Conservation (phyloP, 106 monocot species). For the Allium cepa region DNA sequence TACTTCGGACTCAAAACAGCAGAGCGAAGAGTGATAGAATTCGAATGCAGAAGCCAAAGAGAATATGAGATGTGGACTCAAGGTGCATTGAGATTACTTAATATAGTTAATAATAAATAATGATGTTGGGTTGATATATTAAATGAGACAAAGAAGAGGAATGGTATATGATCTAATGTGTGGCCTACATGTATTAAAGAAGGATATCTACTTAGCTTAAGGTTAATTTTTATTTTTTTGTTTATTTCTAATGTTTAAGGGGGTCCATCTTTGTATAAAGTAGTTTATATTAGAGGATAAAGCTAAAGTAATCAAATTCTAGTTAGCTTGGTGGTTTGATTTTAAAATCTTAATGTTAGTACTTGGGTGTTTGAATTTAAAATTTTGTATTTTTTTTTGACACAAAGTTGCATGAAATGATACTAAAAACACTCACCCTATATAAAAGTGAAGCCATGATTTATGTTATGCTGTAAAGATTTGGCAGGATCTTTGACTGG, state of each 20-base stretch:
- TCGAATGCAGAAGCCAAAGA: constrained; percentile 73
- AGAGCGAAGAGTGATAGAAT: constrained; percentile 75
- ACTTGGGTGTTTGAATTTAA: background rate
- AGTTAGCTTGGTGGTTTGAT: background rate
- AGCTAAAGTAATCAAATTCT: too few relatives aligned
- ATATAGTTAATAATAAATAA: constrained; percentile 25
- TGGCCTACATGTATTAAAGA: background rate
- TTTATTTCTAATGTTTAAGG: background rate
- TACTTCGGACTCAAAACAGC: constrained; percentile 86
- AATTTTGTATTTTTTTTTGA: too few relatives aligned
- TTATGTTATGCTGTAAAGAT: background rate
- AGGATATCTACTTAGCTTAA: background rate
- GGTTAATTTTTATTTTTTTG: background rate
- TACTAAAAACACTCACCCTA: background rate
- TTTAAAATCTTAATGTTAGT: background rate
- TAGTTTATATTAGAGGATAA: too few relatives aligned
- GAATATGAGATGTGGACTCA: constrained; percentile 89
- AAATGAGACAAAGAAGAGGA: background rate
- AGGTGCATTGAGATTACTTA: constrained; percentile 60
- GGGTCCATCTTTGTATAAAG: too few relatives aligned
- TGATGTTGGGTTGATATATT: background rate
- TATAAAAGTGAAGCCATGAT: background rate
- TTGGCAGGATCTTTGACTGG: background rate
- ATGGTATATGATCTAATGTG: background rate
- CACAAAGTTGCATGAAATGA: too few relatives aligned